A percentile compares a stretch with the other conserved stretches of the same genome.
Conservation (phyloP, 495 filamentous ascomycete genomes). For the Penicillium samsonianum region DNA sequence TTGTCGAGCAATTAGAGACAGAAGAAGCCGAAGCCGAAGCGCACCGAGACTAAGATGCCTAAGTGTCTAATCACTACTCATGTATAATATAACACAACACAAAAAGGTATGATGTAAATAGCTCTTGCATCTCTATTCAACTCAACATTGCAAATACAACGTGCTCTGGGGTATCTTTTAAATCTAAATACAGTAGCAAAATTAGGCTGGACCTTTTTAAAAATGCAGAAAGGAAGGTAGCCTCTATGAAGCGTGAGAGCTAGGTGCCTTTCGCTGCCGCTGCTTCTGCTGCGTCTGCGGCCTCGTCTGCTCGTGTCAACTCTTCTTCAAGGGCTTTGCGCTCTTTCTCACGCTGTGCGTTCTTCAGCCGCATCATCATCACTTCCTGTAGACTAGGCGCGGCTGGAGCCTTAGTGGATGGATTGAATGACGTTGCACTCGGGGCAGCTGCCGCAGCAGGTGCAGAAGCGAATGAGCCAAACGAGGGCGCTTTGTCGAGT, state of each 20-base stretch:
- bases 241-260: background rate
- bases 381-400: slow-evolving; percentile 58
- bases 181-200: slow-evolving; percentile 2
- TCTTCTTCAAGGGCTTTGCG: slow-evolving; percentile 56
- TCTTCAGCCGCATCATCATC: slow-evolving; percentile 62
- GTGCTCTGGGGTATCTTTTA: slow-evolving; percentile 18
- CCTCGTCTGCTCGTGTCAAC: slow-evolving; percentile 52
- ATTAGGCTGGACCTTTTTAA: background rate
- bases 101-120: slow-evolving; percentile 20
- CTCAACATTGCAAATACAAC: slow-evolving; percentile 2
- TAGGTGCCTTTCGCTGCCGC: slow-evolving; percentile 20
- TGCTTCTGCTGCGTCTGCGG: slow-evolving; percentile 48
- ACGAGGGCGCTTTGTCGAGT: slow-evolving; percentile 48
- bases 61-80: slow-evolving; percentile 5
- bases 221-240: background rate
- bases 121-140: slow-evolving; percentile 13
- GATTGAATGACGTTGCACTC: slow-evolving; percentile 34
- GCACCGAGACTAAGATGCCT: background rate
- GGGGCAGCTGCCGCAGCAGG: slow-evolving; percentile 27
- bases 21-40: slow-evolving; percentile 32
- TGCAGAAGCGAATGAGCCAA: slow-evolving; percentile 50
- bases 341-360: slow-evolving; percentile 58
- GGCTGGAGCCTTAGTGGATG: slow-evolving; percentile 29
- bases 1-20: slow-evolving; percentile 45
- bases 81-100: slow-evolving; percentile 27